Conservation (phyloP, 768 basidiomycete genomes). For the Sistotremastrum suecicum region DNA sequence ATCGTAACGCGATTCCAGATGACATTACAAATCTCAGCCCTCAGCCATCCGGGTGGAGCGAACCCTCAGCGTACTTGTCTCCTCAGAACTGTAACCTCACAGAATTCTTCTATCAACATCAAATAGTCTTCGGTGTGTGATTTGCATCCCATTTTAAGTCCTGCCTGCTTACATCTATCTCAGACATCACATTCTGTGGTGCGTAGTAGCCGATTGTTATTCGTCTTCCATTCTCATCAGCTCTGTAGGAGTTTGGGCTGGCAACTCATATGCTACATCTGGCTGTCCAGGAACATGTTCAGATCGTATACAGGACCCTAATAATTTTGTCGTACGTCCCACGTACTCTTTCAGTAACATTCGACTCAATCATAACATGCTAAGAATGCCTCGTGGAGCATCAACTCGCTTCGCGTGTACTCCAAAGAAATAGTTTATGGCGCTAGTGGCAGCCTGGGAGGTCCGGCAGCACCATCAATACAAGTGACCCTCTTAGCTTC, state of each 20-base stretch:
- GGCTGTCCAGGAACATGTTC: constrained; percentile 65
- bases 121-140: constrained; percentile 57
- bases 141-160: constrained; percentile 1
- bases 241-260: constrained; percentile 63
- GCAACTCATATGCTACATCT: constrained; percentile 58
- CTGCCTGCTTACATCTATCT: constrained; percentile 5
- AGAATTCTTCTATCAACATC: constrained; percentile 51
- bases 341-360: background rate
- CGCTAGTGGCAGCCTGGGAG: background rate
- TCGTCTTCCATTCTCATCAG: constrained; percentile 2
- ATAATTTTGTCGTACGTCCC: constrained; percentile 51
- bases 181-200: constrained; percentile 76
- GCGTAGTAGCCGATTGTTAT: constrained; percentile 10
- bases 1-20: constrained; percentile 57
- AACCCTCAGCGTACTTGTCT: constrained; percentile 46
- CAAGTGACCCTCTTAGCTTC: too few relatives aligned
- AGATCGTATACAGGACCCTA: constrained; percentile 46
- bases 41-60: constrained; percentile 53
- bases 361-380: constrained; percentile 1
- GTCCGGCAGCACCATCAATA: too few relatives aligned
- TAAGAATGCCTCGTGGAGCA: constrained; percentile 71
- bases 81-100: constrained; percentile 41
- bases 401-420: constrained; percentile 69
- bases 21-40: constrained; percentile 52
- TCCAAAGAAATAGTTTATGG: constrained; percentile 36